Conservation (phyloP, 768 basidiomycete species). For the Mrakia blollopis region DNA sequence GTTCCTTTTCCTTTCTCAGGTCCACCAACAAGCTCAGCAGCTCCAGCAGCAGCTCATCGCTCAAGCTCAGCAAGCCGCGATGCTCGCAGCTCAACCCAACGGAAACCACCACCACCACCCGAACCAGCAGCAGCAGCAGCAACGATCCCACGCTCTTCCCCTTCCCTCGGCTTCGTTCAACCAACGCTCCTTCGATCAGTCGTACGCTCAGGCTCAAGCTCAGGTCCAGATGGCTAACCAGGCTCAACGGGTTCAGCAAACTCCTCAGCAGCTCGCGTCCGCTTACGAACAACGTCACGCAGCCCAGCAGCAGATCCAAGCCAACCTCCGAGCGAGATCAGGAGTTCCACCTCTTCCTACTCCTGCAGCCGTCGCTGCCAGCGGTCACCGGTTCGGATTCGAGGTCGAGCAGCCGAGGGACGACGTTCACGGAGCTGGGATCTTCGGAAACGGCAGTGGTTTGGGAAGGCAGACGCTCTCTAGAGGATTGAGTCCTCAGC, state of each 20-base stretch:
- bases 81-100: conserved; percentile 28
- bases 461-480: background rate
- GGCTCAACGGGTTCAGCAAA: conserved; percentile 23
- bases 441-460: background rate
- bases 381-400: conserved; percentile 27
- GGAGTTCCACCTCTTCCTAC: conserved; percentile 16
- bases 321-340: conserved; percentile 29
- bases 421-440: background rate
- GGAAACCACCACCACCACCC: background rate
- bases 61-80: conserved; percentile 28
- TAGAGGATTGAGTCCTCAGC: conserved; percentile 18
- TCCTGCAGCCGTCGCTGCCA: conserved; percentile 10
- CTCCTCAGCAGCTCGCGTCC: conserved; percentile 32
- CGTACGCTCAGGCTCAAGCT: conserved; percentile 29
- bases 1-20: background rate
- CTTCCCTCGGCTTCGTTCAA: conserved; percentile 12
- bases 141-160: background rate
- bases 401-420: conserved; percentile 14
- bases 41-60: conserved; percentile 32
- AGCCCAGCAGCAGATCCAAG: conserved; percentile 32
- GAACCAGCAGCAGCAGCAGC: background rate
- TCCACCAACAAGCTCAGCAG: conserved; percentile 30
- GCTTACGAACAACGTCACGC: conserved; percentile 30
- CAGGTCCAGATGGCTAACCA: conserved; percentile 18
- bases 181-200: conserved; percentile 13